Base-by-base conservation (phyloP, 2,329 filamentous ascomycete genomes). In the Penicillium oxalicum region DNA sequence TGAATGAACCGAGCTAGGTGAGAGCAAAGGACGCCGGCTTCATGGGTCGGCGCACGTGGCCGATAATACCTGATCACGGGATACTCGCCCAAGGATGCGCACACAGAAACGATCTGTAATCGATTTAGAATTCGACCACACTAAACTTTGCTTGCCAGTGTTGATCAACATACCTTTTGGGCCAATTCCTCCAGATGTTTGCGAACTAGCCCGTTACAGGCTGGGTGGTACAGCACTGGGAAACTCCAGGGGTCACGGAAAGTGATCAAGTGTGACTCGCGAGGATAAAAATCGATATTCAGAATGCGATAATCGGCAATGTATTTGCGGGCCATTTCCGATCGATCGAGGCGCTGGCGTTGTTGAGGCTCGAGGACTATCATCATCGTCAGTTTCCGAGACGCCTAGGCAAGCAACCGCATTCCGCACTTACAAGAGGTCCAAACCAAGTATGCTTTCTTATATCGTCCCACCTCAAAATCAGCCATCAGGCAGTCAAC, bases 161-260 rank as follows among this genome's bases (percentile, higher is more conserved):
- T 6, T 13, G 2, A 12, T 2, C 26, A 12, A 18, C 58, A 36
- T 66, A 94, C 90, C 82, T 91, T 96, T 68, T 95, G 88, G 27
- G 93, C 89, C 47, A 97, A 73, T 35, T 81, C 78, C 63, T 91
- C 84, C 79, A 98, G 83, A 66, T 98, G 91, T 47, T 80, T 78
- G 42, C 84, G 81, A 36, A 98, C 86, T 38, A 96, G 74, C 55
- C 82, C 79, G 68, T 95, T 95, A 72, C 93, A 97, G 46, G 80
- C 82, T 1, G 91, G 91, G 65, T 98, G 91, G 71, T 87, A 98
- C 50, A 98, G 77, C 44, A 91, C 80, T 0, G 90, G 90, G 63
- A 98, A 98, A 71, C 91, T 97, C 84, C 87, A 95, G 1, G 93
- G 91, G 65, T 98, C 91, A 64, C 87, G 79, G 62, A 98, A 96